These are phyloP conservation scores for Xylaria telfairii DNA, from an alignment of 495 filamentous ascomycete genomes.

Conservation along the genomic window DNA sequence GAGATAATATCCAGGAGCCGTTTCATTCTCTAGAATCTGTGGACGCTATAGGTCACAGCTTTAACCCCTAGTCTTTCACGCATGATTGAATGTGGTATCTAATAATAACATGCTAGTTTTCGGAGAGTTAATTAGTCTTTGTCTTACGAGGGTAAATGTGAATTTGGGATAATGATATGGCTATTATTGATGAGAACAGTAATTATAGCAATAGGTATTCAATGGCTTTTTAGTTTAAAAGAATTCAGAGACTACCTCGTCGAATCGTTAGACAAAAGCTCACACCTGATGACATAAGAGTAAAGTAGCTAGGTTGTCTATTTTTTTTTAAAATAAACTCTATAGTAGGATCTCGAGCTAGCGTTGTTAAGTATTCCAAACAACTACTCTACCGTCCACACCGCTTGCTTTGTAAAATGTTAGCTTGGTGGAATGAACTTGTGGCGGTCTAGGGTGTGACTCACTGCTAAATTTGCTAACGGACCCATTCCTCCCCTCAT, in stretches of 20 bases:
- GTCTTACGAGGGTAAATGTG: neutral
- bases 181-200: neutral
- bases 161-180: neutral
- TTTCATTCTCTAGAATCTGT: neutral
- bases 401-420: conserved; percentile 73
- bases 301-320: neutral
- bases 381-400: conserved; percentile 92
- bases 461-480: conserved; percentile 89
- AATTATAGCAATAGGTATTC: neutral
- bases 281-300: neutral
- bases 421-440: conserved; percentile 40
- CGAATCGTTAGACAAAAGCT: neutral
- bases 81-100: neutral
- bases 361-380: conserved; percentile 57
- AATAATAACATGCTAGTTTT: neutral
- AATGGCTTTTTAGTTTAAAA: neutral
- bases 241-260: neutral
- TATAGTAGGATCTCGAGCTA: neutral
- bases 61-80: neutral
- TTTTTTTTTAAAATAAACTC: conserved; percentile 4
- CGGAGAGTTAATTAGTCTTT: neutral
- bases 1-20: neutral
- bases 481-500: conserved; percentile 66
- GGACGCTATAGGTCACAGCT: neutral
- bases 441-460: conserved; percentile 41